Evolutionary conservation across 257 asterid species (phyloP).

Genomic region (Petunia secreta): DNA sequence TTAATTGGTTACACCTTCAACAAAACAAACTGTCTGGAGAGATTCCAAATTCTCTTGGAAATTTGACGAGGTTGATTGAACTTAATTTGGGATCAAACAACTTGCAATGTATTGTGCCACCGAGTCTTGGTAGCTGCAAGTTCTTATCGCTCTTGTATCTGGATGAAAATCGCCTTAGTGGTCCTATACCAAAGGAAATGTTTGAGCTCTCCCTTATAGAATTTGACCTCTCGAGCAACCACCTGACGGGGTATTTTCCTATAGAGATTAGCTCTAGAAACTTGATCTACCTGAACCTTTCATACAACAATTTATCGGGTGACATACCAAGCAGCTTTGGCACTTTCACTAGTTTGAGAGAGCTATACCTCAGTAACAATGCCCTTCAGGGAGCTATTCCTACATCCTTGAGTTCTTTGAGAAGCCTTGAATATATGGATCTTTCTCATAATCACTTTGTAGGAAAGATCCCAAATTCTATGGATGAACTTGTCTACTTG

Average conservation of each 20-base stretch:
- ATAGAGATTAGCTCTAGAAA: conserved; percentile 31
- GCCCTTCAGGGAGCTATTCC: conserved; percentile 32
- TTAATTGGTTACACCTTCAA: neutral
- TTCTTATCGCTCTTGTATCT: conserved; percentile 23
- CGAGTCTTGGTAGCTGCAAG: conserved; percentile 23
- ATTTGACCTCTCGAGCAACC: conserved; percentile 26
- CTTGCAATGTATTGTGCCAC: conserved; percentile 32
- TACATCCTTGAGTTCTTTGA: conserved; percentile 30
- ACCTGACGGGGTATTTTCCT: conserved; percentile 30
- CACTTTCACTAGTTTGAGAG: conserved; percentile 17
- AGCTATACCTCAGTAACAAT: conserved; percentile 26
- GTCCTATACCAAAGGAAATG: conserved; percentile 26
- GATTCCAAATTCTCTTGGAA: conserved; percentile 39
- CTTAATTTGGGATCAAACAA: conserved; percentile 24
- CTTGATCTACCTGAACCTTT: conserved; percentile 31
- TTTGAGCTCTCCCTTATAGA: conserved; percentile 27
- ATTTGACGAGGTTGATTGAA: conserved; percentile 20
- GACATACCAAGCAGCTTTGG: conserved; percentile 32
- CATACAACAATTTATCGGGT: conserved; percentile 36
- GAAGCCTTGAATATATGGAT: conserved; percentile 32
- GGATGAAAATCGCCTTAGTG: conserved; percentile 31
- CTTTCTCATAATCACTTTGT: conserved; percentile 38
- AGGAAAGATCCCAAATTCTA: conserved; percentile 34
- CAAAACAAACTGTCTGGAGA: conserved; percentile 21
- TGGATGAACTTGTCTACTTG: neutral